Base-by-base conservation (phyloP, 148 eudicot genomes). In the Pharnaceum exiguum region DNA sequence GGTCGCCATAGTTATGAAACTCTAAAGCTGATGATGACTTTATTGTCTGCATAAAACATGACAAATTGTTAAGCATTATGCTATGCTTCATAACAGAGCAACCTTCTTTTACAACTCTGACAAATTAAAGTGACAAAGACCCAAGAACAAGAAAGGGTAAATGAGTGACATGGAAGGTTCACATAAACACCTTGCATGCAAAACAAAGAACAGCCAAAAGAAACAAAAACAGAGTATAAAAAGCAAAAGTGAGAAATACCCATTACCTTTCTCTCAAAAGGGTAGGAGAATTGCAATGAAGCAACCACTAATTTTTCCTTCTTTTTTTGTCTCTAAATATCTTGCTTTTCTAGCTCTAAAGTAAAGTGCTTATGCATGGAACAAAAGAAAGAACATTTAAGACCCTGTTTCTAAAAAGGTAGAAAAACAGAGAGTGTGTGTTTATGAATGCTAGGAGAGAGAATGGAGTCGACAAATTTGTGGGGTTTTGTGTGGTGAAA, bases 1-100 rank as follows among this genome's bases (percentile, higher is more conserved):
- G 54, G 85, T 79, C 10, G 75, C 68, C 95, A 83, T 90, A 56
- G 62, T 27, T 38, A 57, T 21, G 24, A 38, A 45, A 29, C 43
- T 56, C 48, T 39, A 26, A 31, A n/a, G n/a, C n/a, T n/a, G 53
- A 44, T 26, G 10, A 65, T 13, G 24, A 18, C 42, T 29, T 10
- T 8, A 37, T 39, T 62, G 32, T 55, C 75, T 64, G 62, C 45
- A 45, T 21, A 55, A 68, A 59, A 44, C 66, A 53, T 38, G 50
- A 60, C 67, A 53, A n/a, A n/a, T n/a, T n/a, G n/a, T n/a, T n/a
- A n/a, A n/a, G n/a, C n/a, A n/a, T n/a, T n/a, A 19, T 37, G 16
- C 54, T 35, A 35, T 43, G 47, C 24, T 30, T 60, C 10, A 68
- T 59, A 52, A 42, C 24, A 42, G 30, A 67, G 37, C 19, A 26